Evolutionary conservation across 768 basidiomycete species (phyloP).

Genomic region (Suillus ampliporus): DNA sequence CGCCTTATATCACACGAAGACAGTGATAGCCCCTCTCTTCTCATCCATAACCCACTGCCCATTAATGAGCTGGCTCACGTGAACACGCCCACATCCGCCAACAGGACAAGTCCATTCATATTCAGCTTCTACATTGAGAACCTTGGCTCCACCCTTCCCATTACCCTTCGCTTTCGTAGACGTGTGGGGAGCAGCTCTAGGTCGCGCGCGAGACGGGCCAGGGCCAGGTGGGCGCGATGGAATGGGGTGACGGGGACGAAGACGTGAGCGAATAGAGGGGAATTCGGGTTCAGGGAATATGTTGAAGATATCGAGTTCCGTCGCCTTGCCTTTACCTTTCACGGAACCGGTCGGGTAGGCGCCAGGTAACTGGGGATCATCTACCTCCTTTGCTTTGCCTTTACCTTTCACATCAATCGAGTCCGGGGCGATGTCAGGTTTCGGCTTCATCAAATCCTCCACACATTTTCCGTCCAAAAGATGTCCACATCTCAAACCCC

Average conservation of each 20-base stretch:
- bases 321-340: constrained; percentile 43
- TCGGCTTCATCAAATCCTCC: constrained; percentile 58
- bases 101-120: constrained; percentile 73
- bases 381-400: constrained; percentile 15
- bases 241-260: constrained; percentile 51
- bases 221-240: constrained; percentile 16
- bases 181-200: constrained; percentile 8
- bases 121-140: constrained; percentile 48
- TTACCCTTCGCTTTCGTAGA: constrained; percentile 32
- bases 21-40: constrained; percentile 43
- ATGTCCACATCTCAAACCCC: constrained; percentile 80
- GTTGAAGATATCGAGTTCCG: constrained; percentile 22
- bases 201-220: constrained; percentile 8
- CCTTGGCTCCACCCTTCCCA: constrained; percentile 42
- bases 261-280: constrained; percentile 57
- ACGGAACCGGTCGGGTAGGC: background rate
- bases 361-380: constrained; percentile 3
- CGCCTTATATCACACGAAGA: constrained; percentile 43
- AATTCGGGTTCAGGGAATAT: constrained; percentile 25
- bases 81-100: constrained; percentile 54
- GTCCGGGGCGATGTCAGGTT: constrained; percentile 9
- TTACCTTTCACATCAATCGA: constrained; percentile 40
- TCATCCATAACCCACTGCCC: constrained; percentile 68
- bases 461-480: constrained; percentile 80
- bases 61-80: constrained; percentile 61